Percentiles rank a stretch among this genome's conserved stretches.
Conservation (phyloP, 2,329 filamentous ascomycete genomes). For the Hirsutella minnesotensis region DNA sequence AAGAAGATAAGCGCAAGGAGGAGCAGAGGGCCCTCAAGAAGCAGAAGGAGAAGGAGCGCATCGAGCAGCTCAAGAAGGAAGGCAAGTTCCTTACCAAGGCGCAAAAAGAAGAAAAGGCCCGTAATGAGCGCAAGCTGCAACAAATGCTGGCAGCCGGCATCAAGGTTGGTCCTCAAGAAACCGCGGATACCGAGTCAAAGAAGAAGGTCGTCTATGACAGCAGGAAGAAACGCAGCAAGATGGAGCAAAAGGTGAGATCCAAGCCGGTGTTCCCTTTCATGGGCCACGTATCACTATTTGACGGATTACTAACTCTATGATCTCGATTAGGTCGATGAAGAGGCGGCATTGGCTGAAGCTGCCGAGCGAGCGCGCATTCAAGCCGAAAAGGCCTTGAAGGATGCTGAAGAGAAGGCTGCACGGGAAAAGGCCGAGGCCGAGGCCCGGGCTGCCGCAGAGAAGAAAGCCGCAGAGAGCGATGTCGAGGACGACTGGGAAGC, state of each 20-base stretch:
- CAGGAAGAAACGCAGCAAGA: constrained; percentile 65
- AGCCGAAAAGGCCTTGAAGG: constrained; percentile 54
- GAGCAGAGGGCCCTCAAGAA: constrained; percentile 70
- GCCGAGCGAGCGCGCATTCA: constrained; percentile 58
- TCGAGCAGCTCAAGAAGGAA: constrained; percentile 79
- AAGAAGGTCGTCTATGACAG: constrained; percentile 67
- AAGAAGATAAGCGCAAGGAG: constrained; percentile 58
- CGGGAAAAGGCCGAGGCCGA: constrained; percentile 45
- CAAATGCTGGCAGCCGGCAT: constrained; percentile 74
- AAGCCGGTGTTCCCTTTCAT: too few species aligned
- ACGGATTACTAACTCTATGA: constrained; percentile 9
- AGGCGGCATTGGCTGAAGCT: constrained; percentile 65
- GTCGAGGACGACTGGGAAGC: constrained; percentile 82
- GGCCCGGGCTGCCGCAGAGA: constrained; percentile 39
- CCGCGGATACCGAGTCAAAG: constrained; percentile 50
- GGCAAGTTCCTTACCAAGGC: constrained; percentile 81
- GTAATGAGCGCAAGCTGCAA: constrained; percentile 68
- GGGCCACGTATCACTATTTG: too few species aligned
- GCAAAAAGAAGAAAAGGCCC: constrained; percentile 70
- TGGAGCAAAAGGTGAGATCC: constrained; percentile 40
- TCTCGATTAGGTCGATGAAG: constrained; percentile 55
- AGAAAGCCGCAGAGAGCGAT: constrained; percentile 45
- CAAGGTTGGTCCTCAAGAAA: constrained; percentile 52
- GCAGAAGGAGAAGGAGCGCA: constrained; percentile 75
- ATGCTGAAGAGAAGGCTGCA: constrained; percentile 48